Evolutionary conservation across 176 grass and related monocot species (phyloP), one percentile per base, ranked within the genome.

Genomic region (Echinochloa phyllopogon): DNA sequence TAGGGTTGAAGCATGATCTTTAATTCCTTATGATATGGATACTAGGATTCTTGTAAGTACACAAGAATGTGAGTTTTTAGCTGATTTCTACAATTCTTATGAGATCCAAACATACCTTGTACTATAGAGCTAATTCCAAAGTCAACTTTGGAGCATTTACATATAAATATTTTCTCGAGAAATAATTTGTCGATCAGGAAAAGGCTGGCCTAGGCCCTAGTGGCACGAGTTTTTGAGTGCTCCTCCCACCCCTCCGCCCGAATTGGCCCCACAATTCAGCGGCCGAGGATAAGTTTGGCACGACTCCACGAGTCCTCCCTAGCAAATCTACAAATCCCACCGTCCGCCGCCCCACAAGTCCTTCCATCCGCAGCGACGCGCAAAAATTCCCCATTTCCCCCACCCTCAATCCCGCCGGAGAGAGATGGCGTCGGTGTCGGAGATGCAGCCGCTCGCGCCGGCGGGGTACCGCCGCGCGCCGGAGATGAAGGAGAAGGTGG

Each of bases 401-500:
- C 64, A 10, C 10, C 10, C 67, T 39, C 16, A 18, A 39, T 64
- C 47, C 62, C 48, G 21, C 41, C 47, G 47, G 18, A 20, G 62
- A 36, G 62, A 47, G 85, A 91, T 91, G 89, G 74, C 84, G 69
- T 53, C 85, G 75, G 42, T 47, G 61, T 51, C 89, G 71, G 87
- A 92, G 87, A 92, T 94, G 92, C 85, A 94, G 78, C 90, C 87
- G 38, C 80, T 82, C 52, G 93, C 90, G 68, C 85, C 90, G 65
- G 75, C 85, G 76, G 93, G 93, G 27, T 76, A 79, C 52, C 90
- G 90, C 52, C 84, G 87, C 3, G 36, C 82, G 16, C 86, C 82
- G 82, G 90, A 95, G 88, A 92, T 92, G 92, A 91, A 93, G 86
- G 92, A 92, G 83, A 87, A 81, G 86, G 92, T 90, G 75, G 87